Evolutionary conservation across 75 land plant species (phyloP).

Genomic region (Isoetes taiwanensis): DNA sequence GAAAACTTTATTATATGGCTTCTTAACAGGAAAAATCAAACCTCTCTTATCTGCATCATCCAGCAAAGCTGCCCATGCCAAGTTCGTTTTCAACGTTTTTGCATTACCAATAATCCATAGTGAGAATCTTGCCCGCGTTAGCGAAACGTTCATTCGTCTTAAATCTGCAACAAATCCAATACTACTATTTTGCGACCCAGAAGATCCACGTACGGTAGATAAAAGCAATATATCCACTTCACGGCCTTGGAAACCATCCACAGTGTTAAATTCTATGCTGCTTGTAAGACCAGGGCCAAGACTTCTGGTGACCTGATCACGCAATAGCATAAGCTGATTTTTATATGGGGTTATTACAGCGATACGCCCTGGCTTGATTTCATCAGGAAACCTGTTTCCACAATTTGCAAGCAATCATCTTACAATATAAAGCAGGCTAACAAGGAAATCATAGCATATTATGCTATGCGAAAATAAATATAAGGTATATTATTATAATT

Average conservation of each 20-base stretch:
- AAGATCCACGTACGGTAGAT: slow-evolving; percentile 82
- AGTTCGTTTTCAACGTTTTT: slow-evolving; percentile 42
- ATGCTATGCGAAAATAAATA: neutral
- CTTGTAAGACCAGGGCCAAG: slow-evolving; percentile 40
- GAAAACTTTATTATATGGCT: slow-evolving; percentile 43
- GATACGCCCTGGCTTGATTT: slow-evolving; percentile 40
- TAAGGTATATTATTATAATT: neutral
- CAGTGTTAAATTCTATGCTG: slow-evolving; percentile 82
- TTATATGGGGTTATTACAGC: slow-evolving; percentile 90
- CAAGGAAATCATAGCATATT: neutral
- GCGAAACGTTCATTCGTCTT: slow-evolving; percentile 94
- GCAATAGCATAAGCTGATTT: slow-evolving; percentile 47
- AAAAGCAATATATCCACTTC: slow-evolving; percentile 81
- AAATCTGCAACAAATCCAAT: slow-evolving; percentile 99
- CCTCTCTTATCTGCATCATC: slow-evolving; percentile 61
- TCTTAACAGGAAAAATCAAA: slow-evolving; percentile 27
- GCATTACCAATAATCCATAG: slow-evolving; percentile 92
- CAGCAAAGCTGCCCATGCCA: slow-evolving; percentile 66
- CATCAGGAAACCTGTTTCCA: slow-evolving; percentile 49
- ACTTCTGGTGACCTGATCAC: slow-evolving; percentile 35
- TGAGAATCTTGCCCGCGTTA: slow-evolving; percentile 79
- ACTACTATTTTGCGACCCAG: slow-evolving; percentile 8
- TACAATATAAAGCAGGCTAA: neutral
- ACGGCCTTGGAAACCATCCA: slow-evolving; percentile 98
- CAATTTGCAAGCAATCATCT: neutral